Base-by-base conservation (phyloP, 1,139 yeast genomes). In the Blastobotrys petasosporus region DNA sequence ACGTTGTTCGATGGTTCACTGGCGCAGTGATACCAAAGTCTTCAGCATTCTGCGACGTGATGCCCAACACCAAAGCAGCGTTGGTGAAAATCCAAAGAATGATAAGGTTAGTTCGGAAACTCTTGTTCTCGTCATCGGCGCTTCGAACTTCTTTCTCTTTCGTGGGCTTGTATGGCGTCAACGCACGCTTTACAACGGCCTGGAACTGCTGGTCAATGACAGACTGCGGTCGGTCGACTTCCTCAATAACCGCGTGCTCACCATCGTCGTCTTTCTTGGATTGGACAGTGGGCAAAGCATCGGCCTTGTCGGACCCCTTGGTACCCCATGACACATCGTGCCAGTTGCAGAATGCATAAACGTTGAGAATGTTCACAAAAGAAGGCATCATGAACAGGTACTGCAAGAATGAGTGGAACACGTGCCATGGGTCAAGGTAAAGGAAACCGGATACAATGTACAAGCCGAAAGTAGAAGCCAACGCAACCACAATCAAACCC, bases 261-360 rank as follows among this genome's bases (percentile, higher is more conserved):
- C 82, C 77, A 54, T 81, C 79, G 53, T 80, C 78, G 55, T 77
- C 81, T 36, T 68, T 75, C 59, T 64, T 71, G 56, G 68, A 68
- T 57, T 56, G 62, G 33, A 68, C 75, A 37, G 77, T 76, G 31
- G 87, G 87, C 43, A 79, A 63, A 23, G 78, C 79, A 51, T 75
- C 77, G 1, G 82, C 79, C 50, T 72, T 75, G 48, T 77, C 78
- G 9, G 82, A 85, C 51, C 97, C 98, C 63, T 92, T 92, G 0
- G 98, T 92, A 61, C 98, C 98, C 98, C 98, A 92, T 1, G 95
- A 84, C 39, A 90, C 90, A 71, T 90, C 97, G 66, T 90, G 97
- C 51, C 95, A 84, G 64, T 90, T 90, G 70, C 97, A 88, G 61
- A 90, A 88, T 1, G 97, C 96, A 68, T 87, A 90, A 36, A 90